Evolutionary conservation across 2,329 filamentous ascomycete genomes (phyloP), one percentile per base, ranked within the genome.

Genomic region (Phyllosticta ampelicida): DNA sequence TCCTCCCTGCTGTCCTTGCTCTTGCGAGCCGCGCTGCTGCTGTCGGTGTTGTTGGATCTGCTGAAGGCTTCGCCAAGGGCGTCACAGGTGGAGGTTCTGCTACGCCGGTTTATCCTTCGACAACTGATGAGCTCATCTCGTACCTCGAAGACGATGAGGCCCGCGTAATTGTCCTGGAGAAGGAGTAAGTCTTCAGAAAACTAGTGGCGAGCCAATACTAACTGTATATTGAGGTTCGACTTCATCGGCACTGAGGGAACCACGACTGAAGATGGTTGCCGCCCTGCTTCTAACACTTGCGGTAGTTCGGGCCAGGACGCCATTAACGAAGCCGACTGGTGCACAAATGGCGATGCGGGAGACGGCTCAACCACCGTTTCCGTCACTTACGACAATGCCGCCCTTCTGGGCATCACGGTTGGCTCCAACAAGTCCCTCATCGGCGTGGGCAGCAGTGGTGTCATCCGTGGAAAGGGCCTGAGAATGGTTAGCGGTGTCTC

Each of bases 41-140:
- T 9, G 53, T 44, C 19, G 57, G 57, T 48, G 68, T 70, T 4
- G 63, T 65, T 30, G 72, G 72, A 13, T 63, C 73, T 36, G 70
- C 76, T n/a, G 72, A 76, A 62, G 77, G 77, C 59, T 79, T 79
- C 60, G 77, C 76, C 16, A 68, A 72, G 60, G 80, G 80, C 53
- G 79, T 81, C 26, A 86, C 83, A 18, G 83, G 83, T 44, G 83
- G 83, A 65, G 82, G 81, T 56, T 74, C 64, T 60, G 81, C 79
- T 20, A 70, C 74, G 9, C 68, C 80, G 26, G 80, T 80, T 18
- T 80, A 81, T 63, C 82, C 82, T 11, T 73, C 68, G 18, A 79
- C 74, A 53, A 82, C 70, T 49, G 75, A 71, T 21, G 75, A 86
- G 76, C 78, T 86, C 52, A 78, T 80, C 67, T 76, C 73, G 48